Percentiles rank a stretch among this genome's conserved stretches.
phyloP scores from a whole-genome alignment of 768 basidiomycete species.

The Lentinula detonsa region DNA sequence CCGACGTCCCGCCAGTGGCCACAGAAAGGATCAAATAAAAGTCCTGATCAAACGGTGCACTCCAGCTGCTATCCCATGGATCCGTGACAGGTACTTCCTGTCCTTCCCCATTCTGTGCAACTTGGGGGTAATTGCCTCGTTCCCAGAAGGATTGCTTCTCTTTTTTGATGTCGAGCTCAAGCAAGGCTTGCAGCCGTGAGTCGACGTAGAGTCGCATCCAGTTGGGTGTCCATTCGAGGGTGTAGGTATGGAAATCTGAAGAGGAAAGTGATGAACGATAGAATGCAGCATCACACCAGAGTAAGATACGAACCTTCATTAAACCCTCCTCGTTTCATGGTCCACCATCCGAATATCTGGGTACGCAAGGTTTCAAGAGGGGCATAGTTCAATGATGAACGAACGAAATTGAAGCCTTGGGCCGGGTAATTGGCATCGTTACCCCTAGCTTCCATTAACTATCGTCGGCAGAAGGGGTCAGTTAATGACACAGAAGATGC shows the following conservation, averaged over 20 bases:
- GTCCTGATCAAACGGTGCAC: constrained; percentile 79
- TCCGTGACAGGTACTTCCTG: constrained; percentile 47
- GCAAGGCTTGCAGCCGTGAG: constrained; percentile 54
- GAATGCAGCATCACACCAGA: constrained; percentile 21
- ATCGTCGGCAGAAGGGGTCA: constrained; percentile 29
- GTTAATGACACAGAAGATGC: constrained; percentile 15
- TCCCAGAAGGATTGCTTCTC: constrained; percentile 59
- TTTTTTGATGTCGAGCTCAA: constrained; percentile 50
- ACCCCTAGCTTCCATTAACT: constrained; percentile 55
- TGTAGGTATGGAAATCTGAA: constrained; percentile 61
- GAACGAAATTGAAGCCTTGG: constrained; percentile 54
- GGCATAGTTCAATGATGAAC: constrained; percentile 67
- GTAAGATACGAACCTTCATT: constrained; percentile 12
- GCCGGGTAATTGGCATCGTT: constrained; percentile 48
- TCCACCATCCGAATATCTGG: constrained; percentile 63
- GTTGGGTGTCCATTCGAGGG: constrained; percentile 68
- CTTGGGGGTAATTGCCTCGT: constrained; percentile 60
- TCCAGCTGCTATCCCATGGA: constrained; percentile 51
- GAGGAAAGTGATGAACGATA: background rate
- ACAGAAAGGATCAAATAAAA: constrained; percentile 78
- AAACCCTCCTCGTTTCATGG: constrained; percentile 45
- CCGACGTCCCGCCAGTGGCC: constrained; percentile 76
- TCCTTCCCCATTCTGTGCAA: constrained; percentile 51
- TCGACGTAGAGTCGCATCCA: constrained; percentile 79
- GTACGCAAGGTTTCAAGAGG: constrained; percentile 34